phyloP scores from a whole-genome alignment of 2,329 filamentous ascomycete genomes.

The Fusarium hainanense region DNA sequence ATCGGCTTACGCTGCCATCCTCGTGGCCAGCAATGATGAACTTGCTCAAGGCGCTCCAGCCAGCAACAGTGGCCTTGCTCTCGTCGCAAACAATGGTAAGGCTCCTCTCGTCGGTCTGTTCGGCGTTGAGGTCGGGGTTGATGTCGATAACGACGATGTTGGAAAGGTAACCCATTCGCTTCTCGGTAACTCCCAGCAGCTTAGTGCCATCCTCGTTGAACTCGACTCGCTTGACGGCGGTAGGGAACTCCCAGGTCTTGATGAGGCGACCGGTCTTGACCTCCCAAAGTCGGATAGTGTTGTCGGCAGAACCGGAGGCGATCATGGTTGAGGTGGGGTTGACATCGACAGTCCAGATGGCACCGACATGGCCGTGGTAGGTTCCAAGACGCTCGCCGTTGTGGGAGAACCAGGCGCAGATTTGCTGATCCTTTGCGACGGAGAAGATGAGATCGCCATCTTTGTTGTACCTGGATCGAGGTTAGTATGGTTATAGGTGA shows the following conservation, averaged over 20 bases:
- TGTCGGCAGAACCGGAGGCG: slow-evolving; percentile 96
- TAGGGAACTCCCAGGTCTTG: slow-evolving; percentile 98
- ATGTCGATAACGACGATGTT: slow-evolving; percentile 95
- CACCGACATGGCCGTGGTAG: slow-evolving; percentile 96
- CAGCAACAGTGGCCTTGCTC: slow-evolving; percentile 96
- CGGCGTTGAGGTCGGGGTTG: slow-evolving; percentile 81
- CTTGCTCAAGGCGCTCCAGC: slow-evolving; percentile 93
- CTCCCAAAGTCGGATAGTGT: slow-evolving; percentile 98
- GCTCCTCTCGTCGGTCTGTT: slow-evolving; percentile 84
- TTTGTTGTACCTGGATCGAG: slow-evolving; percentile 76
- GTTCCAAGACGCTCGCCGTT: slow-evolving; percentile 98
- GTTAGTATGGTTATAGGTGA: slow-evolving; percentile 31
- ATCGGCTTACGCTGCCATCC: slow-evolving; percentile 91
- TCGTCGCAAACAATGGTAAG: slow-evolving; percentile 93
- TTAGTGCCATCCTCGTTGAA: slow-evolving; percentile 94
- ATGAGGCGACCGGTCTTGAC: slow-evolving; percentile 90
- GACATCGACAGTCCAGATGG: slow-evolving; percentile 98
- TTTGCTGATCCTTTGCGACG: slow-evolving; percentile 93
- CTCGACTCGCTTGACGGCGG: slow-evolving; percentile 96
- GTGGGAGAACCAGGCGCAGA: slow-evolving; percentile 96
- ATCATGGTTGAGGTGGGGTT: slow-evolving; percentile 92
- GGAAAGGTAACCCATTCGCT: slow-evolving; percentile 95
- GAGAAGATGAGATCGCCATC: slow-evolving; percentile 98
- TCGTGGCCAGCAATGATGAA: slow-evolving; percentile 99
- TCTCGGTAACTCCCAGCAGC: slow-evolving; percentile 95